Evolutionary conservation across 2,329 filamentous ascomycete species (phyloP), one percentile per base, ranked within the genome.

Genomic region (Penicillium hesseltinei): DNA sequence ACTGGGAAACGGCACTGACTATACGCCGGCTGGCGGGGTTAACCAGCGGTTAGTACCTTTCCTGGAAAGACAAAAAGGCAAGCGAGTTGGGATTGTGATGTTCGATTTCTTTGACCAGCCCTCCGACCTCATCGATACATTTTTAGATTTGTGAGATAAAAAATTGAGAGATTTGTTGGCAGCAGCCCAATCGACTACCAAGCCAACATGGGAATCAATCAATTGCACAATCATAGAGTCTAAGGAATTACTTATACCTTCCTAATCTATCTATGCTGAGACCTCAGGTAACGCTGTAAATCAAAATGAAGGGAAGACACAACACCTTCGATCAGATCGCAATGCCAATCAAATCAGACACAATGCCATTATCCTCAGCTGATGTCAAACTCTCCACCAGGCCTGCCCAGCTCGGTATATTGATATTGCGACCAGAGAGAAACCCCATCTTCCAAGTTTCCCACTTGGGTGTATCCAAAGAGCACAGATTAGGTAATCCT

Each of bases 21-120:
- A 65, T 9, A 78, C 77, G 29, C 77, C 74, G 1, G 43, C 65
- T 1, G 73, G 74, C 0, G 80, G 80, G 4, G 75, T 83, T 0
- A 82, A 83, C 59, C 66, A 80, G 19, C 70, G 72, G 46, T 60
- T 82, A 2, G 54, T 76, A 5, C 56, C 68, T 0, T 69, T 77
- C 25, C 60, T 82, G 27, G 57, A 71, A 50, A 45, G 60, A 4
- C 60, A 76, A 56, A 72, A 69, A 44, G 78, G 79, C 2, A 74
- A 77, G 65, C 72, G 80, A 50, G 49, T 82, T n/a, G 81, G 80
- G 0, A 78, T 82, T 58, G 75, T 82, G 15, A 80, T 83, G 70
- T 75, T 83, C 66, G 81, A 82, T 62, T 82, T 80, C 61, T 83
- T 75, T 61, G 76, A 81, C 44, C 66, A 74, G 60, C 80, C 78